phyloP scores from a whole-genome alignment of 495 filamentous ascomycete genomes.

The Pyronema omphalodes region DNA sequence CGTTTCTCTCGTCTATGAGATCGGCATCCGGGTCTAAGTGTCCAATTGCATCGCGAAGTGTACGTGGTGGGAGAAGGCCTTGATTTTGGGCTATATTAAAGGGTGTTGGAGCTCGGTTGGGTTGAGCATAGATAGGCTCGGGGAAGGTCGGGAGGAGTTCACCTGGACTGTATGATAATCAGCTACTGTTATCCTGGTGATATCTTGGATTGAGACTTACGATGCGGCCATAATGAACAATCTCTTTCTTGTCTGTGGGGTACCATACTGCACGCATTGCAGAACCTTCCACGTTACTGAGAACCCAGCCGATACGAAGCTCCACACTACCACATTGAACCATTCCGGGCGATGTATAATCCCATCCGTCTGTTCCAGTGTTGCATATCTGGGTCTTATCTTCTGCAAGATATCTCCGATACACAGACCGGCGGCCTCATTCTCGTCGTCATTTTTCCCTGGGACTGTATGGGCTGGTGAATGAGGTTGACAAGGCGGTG shows the following conservation, averaged over 20 bases:
- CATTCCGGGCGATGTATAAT: slow-evolving; percentile 34
- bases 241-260: slow-evolving; percentile 41
- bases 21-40: slow-evolving; percentile 29
- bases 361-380: slow-evolving; percentile 71
- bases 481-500: slow-evolving; percentile 70
- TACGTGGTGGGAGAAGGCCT: slow-evolving; percentile 17
- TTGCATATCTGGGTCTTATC: slow-evolving; percentile 50
- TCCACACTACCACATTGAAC: slow-evolving; percentile 43
- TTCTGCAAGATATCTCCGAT: slow-evolving; percentile 39
- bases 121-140: slow-evolving; percentile 38
- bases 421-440: slow-evolving; percentile 51
- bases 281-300: slow-evolving; percentile 44
- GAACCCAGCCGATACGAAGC: slow-evolving; percentile 48
- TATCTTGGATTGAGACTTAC: slow-evolving; percentile 29
- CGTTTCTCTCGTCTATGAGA: slow-evolving; percentile 28
- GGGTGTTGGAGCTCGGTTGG: slow-evolving; percentile 2
- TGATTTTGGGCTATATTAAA: neutral
- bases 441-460: slow-evolving; percentile 50
- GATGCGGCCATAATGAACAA: slow-evolving; percentile 64
- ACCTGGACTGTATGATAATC: slow-evolving; percentile 38
- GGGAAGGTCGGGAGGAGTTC: slow-evolving; percentile 57
- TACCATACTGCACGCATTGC: slow-evolving; percentile 39
- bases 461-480: slow-evolving; percentile 54
- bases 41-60: slow-evolving; percentile 27
- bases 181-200: neutral